Base-by-base conservation (phyloP, 345 rosid genomes). In the Citropsis articulata region DNA sequence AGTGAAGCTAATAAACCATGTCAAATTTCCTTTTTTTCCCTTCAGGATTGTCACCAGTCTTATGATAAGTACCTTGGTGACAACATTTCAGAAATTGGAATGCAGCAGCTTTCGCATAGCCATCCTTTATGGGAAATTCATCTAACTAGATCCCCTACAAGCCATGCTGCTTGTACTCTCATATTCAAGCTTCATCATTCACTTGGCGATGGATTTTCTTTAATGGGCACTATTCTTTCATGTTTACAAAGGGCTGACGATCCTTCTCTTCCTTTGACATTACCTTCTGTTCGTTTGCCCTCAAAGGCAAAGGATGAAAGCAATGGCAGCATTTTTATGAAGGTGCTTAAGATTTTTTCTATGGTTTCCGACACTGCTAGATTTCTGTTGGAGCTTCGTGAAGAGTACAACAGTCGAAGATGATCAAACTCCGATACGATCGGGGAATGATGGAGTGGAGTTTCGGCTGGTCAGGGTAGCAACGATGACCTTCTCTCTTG, bases 161-260 rank as follows among this genome's bases (percentile, higher is more conserved):
- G 55, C 25, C 48, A 78, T 30, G 85, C 86, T 22, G 84, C 85
- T 0, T 85, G 83, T 35, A 80, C n/a, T 65, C 0, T 78, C 0
- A 77, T 88, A 6, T 88, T 90, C 80, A 90, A 88, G 82, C 84
- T 90, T 45, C 91, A 90, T 66, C 93, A 90, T 45, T 75, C 91
- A 0, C 88, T 90, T 21, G 91, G 90, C 0, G 93, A 90, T 53
- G 93, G 93, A 21, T 84, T 69, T 31, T 85, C 87, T 79, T 73
- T 90, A 3, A 80, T 88, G 84, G 86, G 87, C n/a, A 86, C 85
- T 55, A 87, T 90, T 36, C 80, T 90, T 40, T 90, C 91, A n/a
- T 86, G 89, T 56, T 73, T 90, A 2, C 82, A 86, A 75, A 77
- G 91, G 64, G 91, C 88, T 9, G 90, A 88, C 9, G 25, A 84